Evolutionary conservation across 2,329 filamentous ascomycete species (phyloP).

Genomic region (Aspergillus ibericus): DNA sequence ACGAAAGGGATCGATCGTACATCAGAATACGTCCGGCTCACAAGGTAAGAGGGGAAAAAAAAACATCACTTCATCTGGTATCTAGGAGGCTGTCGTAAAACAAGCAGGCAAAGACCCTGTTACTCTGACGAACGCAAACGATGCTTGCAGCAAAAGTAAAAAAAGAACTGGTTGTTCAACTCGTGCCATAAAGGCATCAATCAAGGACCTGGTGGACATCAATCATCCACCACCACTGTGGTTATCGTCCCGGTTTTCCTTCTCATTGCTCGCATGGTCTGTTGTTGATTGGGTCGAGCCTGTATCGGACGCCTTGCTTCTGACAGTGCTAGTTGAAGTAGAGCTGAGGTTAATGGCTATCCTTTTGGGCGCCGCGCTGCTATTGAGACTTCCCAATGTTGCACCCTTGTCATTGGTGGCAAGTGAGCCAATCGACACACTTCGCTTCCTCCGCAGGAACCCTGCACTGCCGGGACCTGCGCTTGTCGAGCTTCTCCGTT

Average conservation of each 20-base stretch:
- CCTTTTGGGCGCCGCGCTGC: constrained; percentile 33
- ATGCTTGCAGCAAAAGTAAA: constrained; percentile 12
- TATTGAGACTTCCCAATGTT: constrained; percentile 13
- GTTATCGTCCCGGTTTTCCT: constrained; percentile 32
- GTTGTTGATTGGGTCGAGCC: constrained; percentile 16
- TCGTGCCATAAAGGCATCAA: constrained; percentile 9
- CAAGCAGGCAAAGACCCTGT: constrained; percentile 14
- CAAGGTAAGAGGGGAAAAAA: constrained; percentile 7
- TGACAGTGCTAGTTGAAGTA: constrained; percentile 23
- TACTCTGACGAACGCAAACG: constrained; percentile 11
- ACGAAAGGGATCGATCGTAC: constrained; percentile 17
- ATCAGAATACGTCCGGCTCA: constrained; percentile 5
- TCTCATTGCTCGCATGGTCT: constrained; percentile 27
- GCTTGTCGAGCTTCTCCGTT: constrained; percentile 47
- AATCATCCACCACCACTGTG: constrained; percentile 22
- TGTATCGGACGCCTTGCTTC: constrained; percentile 23
- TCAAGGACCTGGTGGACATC: neutral
- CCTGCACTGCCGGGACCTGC: constrained; percentile 36
- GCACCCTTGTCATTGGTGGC: constrained; percentile 28
- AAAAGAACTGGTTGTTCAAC: constrained; percentile 5
- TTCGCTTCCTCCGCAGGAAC: constrained; percentile 35
- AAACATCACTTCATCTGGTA: constrained; percentile 27
- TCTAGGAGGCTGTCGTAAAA: constrained; percentile 25
- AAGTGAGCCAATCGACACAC: constrained; percentile 29
- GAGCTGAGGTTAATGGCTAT: constrained; percentile 43